These are phyloP conservation scores for Cicer cuneatum DNA, from an alignment of 306 rosid genomes.

Conservation along the genomic window DNA sequence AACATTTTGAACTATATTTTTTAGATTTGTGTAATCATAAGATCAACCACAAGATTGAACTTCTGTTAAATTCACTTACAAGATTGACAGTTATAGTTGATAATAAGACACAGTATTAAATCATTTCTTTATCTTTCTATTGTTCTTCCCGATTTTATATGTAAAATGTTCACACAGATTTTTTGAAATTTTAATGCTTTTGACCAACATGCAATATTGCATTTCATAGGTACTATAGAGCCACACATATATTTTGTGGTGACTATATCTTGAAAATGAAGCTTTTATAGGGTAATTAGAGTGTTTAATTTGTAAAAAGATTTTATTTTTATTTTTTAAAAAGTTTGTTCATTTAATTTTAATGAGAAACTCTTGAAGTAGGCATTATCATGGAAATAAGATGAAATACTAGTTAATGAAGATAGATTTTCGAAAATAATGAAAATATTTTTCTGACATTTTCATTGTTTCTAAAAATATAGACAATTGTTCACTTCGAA, in stretches of 20 bases:
- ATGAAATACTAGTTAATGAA: too few species aligned
- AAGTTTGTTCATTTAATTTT: too few species aligned
- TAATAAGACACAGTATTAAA: not conserved
- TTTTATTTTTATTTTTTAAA: too few species aligned
- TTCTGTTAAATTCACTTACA: not conserved
- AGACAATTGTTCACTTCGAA: too few species aligned
- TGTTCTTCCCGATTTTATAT: not conserved
- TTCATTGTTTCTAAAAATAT: too few species aligned
- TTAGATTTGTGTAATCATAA: not conserved
- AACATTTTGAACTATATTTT: not conserved
- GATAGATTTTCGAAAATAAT: too few species aligned
- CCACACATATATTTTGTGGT: not conserved
- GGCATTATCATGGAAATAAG: too few species aligned
- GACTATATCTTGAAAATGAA: too few species aligned
- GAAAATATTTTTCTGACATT: too few species aligned
- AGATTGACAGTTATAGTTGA: not conserved
- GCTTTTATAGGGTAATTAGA: too few species aligned
- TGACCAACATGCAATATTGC: not conserved
- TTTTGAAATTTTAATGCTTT: not conserved
- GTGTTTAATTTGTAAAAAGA: too few species aligned
- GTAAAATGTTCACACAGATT: not conserved
- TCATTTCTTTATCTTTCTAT: not conserved
- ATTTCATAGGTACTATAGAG: not conserved
- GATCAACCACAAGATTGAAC: slow-evolving; percentile 6
- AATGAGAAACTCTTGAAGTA: too few species aligned